Percentiles rank a stretch among this genome's conserved stretches.
phyloP scores from a whole-genome alignment of 805 yeast genomes.

The Candida tibetensis region DNA sequence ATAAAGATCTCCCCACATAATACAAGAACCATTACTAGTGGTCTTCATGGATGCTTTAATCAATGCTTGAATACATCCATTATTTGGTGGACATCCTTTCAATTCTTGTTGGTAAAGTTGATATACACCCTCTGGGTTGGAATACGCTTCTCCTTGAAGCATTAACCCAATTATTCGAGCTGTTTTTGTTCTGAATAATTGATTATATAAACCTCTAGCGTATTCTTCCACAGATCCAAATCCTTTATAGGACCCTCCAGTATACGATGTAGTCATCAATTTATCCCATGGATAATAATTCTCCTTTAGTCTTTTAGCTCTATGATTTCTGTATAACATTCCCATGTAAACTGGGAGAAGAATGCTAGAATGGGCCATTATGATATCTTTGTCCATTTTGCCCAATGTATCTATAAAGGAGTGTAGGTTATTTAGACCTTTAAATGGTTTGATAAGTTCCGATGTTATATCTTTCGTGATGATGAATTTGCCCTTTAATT shows the following conservation, averaged over 20 bases:
- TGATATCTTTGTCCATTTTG: conserved; percentile 8
- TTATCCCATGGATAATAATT: conserved; percentile 16
- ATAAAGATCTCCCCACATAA: conserved; percentile 48
- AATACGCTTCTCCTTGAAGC: conserved; percentile 35
- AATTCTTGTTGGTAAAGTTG: conserved; percentile 28
- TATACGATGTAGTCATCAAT: not conserved
- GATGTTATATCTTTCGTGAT: conserved; percentile 33
- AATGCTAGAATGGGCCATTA: conserved; percentile 14
- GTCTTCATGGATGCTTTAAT: conserved; percentile 45
- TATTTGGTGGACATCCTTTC: conserved; percentile 22
- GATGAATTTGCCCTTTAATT: conserved; percentile 18
- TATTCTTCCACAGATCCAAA: conserved; percentile 13
- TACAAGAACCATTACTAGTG: conserved; percentile 12
- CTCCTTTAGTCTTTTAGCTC: conserved; percentile 4
- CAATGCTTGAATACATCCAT: conserved; percentile 39
- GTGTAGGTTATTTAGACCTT: conserved; percentile 22
- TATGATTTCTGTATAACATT: conserved; percentile 18
- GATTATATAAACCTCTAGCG: conserved; percentile 29
- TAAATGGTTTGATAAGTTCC: conserved; percentile 29
- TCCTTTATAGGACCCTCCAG: conserved; percentile 8
- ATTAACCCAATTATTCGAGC: conserved; percentile 29
- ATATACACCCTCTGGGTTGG: conserved; percentile 28
- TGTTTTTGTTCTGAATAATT: conserved; percentile 22
- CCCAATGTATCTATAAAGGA: conserved; percentile 15
- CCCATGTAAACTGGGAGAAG: conserved; percentile 30